Base-by-base conservation (phyloP, 441 rosid genomes). In the Pelargonium cotyledonis region DNA sequence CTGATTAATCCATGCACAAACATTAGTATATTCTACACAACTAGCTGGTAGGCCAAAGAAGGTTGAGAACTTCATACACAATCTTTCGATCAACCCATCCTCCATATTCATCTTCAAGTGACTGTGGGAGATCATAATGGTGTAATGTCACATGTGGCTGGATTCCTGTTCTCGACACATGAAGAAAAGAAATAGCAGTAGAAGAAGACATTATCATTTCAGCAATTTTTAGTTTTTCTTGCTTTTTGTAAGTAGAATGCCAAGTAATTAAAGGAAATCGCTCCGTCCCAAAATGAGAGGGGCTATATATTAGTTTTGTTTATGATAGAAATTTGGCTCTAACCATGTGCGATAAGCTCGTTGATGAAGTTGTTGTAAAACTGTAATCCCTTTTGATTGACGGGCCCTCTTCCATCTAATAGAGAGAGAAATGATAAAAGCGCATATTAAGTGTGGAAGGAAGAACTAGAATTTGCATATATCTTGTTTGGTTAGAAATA, bases 71-170 rank as follows among this genome's bases (percentile, higher is more conserved):
- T 19, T 35, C 19, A 26, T 66, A 75, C 78, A 62, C 71, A 21
- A 75, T 67, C 44, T 53, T 66, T 49, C 65, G 71, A 70, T 70
- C 70, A 46, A 66, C 35, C 68, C 70, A 75, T 51, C 78, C 78
- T 44, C 71, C 78, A 23, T 75, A 75, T 46, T 75, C 78, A 21
- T 75, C 74, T 67, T 75, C 78, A n/a, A 75, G 65, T 19, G 68
- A 74, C 60, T 70, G 74, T 21, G 78, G 78, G 53, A 51, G 61
- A 49, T 75, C 71, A 12, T 46, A 46, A 67, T 75, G 78, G 71
- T 70, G 71, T 18, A 75, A 23, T 29, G 62, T 70, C 35, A 49
- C 66, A 40, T 75, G 74, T 4, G 71, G 69, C 67, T 70, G 65
- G 14, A 75, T 70, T 65, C 73, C 78, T 70, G 41, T 15, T 8